Base-by-base conservation (phyloP, 2,329 filamentous ascomycete genomes). In the Aureobasidium lini region DNA sequence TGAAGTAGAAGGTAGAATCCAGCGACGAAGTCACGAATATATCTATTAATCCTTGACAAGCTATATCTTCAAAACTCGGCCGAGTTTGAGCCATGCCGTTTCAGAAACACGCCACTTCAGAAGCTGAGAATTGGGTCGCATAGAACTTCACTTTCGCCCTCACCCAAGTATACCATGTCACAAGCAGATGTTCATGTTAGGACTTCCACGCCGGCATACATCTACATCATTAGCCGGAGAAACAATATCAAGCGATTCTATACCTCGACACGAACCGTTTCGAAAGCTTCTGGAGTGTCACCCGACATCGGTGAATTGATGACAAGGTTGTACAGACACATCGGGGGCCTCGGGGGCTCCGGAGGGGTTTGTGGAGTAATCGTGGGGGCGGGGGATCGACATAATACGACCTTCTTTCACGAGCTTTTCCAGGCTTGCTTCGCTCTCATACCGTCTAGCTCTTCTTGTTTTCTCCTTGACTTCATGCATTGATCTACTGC, bases 1-100 rank as follows among this genome's bases (percentile, higher is more conserved):
- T 72, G 63, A 76, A 67, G 61, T 56, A 44, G 31, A 43, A 15
- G 11, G 28, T 13, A 7, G 16, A 32, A 5, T 29, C 1, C 23
- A 40, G 28, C 23, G 34, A 52, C 34, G 23, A 53, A 42, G 37
- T 53, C 9, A 42, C 29, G 49, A 53, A 42, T 18, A 42, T 42
- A 53, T 18, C 39, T 11, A 42, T 42, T 16, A 32, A 7, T 39
- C 18, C 23, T 18, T 18, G 15, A n/a, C n/a, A 9, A 13, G 10
- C 10, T 40, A 13, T 13, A 36, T 36, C 8, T 36, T 13, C 23
- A 23, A 36, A 36, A 36, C 23, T 53, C 49, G 49, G 49, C 49
- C 49, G 37, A 53, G 37, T 53, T 42, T 42, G 49, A 42, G 23
- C 49, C 37, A 53, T 40, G 10, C 49, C 23, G 23, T 23, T 23